Conservation (phyloP, 305 asterid genomes). For the Fraxinus velutina region DNA sequence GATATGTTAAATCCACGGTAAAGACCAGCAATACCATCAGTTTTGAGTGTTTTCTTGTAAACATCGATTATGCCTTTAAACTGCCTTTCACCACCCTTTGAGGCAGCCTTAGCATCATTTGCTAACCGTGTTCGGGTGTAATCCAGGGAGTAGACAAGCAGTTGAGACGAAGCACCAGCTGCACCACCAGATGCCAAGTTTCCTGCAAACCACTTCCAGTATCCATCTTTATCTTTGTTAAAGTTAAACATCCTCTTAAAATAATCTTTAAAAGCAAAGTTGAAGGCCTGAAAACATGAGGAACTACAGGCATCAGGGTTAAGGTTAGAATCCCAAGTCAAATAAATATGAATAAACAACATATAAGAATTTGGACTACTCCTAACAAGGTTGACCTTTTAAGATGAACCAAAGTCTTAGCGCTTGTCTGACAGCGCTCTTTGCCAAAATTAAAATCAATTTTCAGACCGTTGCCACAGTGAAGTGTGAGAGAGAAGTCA, state of each 20-base stretch:
- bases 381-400: not conserved
- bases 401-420: not conserved
- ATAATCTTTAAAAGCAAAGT: constrained; percentile 65
- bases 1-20: constrained; percentile 63
- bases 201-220: constrained; percentile 71
- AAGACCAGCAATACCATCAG: constrained; percentile 58
- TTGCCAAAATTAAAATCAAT: too few relatives aligned
- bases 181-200: constrained; percentile 71
- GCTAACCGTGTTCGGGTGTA: constrained; percentile 60
- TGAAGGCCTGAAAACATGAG: constrained; percentile 49
- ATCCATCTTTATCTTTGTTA: constrained; percentile 56
- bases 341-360: not conserved
- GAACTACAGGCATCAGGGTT: constrained; percentile 25
- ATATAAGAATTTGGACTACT: not conserved
- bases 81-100: constrained; percentile 60
- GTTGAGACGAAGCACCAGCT: constrained; percentile 60
- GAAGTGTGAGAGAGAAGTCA: too few relatives aligned
- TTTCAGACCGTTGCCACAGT: too few relatives aligned
- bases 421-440: too few relatives aligned
- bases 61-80: constrained; percentile 57
- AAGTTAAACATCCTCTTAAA: constrained; percentile 55
- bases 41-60: constrained; percentile 52
- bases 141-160: constrained; percentile 56
- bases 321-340: not conserved
- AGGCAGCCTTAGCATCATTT: constrained; percentile 50